A percentile compares a stretch with the other conserved stretches of the same genome.
Evolutionary conservation across 306 rosid genomes (phyloP).

Genomic region (Fagus sylvatica): DNA sequence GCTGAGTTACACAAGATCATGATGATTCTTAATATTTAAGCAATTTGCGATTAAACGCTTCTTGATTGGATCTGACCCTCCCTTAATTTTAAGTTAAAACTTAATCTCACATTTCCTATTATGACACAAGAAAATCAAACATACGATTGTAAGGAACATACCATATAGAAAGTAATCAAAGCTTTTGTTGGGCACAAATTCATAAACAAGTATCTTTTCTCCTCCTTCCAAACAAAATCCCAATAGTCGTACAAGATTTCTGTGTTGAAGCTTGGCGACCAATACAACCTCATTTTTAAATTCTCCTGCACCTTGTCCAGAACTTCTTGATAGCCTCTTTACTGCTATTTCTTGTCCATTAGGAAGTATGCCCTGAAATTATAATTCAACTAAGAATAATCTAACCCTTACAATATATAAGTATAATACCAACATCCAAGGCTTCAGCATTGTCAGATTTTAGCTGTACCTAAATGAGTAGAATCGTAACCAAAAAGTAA

Average conservation of each 20-base stretch:
- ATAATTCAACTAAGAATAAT: neutral
- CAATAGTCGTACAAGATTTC: slow-evolving; percentile 17
- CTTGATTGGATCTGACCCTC: neutral
- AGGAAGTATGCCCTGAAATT: slow-evolving; percentile 34
- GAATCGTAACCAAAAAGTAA: neutral
- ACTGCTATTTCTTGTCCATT: slow-evolving; percentile 28
- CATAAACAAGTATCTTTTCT: slow-evolving; percentile 44
- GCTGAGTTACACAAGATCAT: neutral
- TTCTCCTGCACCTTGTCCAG: slow-evolving; percentile 36
- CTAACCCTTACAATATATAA: no score
- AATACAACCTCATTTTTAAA: slow-evolving; percentile 42
- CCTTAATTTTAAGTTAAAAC: no score
- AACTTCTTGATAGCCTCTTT: slow-evolving; percentile 42
- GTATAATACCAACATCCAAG: no score
- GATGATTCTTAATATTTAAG: neutral
- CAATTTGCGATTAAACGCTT: neutral
- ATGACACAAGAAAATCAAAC: neutral
- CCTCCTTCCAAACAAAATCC: slow-evolving; percentile 37
- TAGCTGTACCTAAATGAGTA: neutral
- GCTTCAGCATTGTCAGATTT: no score
- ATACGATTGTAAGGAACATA: neutral
- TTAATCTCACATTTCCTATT: neutral
- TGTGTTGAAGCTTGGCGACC: slow-evolving; percentile 35
- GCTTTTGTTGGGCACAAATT: slow-evolving; percentile 41
- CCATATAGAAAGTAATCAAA: slow-evolving; percentile 29